Conservation (phyloP, 495 filamentous ascomycete genomes). For the Trichocladium antarcticum region DNA sequence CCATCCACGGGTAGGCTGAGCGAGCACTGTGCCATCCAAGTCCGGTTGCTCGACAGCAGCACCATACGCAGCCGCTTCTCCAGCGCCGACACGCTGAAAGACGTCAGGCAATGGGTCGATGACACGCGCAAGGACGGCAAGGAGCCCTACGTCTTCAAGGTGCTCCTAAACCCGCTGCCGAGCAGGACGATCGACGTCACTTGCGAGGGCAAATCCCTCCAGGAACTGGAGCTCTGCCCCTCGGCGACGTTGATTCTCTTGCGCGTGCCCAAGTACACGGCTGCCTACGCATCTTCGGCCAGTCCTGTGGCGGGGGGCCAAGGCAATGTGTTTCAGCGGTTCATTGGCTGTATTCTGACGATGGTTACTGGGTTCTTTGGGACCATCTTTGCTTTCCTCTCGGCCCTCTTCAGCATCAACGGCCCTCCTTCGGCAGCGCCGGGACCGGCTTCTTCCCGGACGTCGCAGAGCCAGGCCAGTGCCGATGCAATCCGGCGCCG, state of each 20-base stretch:
- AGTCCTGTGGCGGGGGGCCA: conserved; percentile 18
- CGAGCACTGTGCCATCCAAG: conserved; percentile 55
- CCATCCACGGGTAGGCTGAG: conserved; percentile 14
- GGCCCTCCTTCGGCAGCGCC: conserved; percentile 5
- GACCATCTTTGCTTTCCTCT: conserved; percentile 22
- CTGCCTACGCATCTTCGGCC: conserved; percentile 55
- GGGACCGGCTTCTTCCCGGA: neutral
- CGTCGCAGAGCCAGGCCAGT: neutral
- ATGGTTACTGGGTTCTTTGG: conserved; percentile 23
- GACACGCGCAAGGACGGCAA: conserved; percentile 28
- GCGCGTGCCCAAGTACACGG: conserved; percentile 1
- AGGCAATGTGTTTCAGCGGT: conserved; percentile 36
- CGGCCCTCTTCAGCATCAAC: conserved; percentile 20
- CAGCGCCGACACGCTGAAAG: conserved; percentile 49
- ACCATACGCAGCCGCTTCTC: conserved; percentile 64
- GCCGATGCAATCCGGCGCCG: neutral
- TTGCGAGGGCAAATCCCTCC: conserved; percentile 60
- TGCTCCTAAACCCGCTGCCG: conserved; percentile 68
- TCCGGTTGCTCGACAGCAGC: conserved; percentile 75
- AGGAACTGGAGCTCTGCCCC: conserved; percentile 58
- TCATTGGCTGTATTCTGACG: conserved; percentile 48
- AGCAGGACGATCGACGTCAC: conserved; percentile 58
- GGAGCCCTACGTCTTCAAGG: conserved; percentile 67
- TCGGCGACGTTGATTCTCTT: conserved; percentile 76
- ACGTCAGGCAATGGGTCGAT: conserved; percentile 74